Base-by-base conservation (phyloP, 768 basidiomycete genomes). In the Boletus rubescentipes region DNA sequence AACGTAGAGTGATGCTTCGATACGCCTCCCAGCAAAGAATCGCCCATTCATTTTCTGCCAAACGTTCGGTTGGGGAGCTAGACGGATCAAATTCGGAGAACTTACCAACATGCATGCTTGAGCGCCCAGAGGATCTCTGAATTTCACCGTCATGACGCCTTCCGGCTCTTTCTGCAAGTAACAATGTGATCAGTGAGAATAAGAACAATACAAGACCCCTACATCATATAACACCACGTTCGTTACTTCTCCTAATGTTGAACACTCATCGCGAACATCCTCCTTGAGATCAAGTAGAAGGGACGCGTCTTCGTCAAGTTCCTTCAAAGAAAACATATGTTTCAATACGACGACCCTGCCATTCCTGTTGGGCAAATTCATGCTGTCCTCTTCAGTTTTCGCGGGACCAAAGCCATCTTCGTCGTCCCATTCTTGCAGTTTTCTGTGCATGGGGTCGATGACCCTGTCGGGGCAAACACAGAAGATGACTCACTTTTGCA, bases 141-240 rank as follows among this genome's bases (percentile, higher is more conserved):
- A 99, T 62, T 98, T 97, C 57, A 98, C 86, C 0, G 94, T 95
- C 85, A 98, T 98, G 57, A 98, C 73, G 4, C 97, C 96, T 35
- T 96, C 93, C 32, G 83, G 73, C 69, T 99, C 97, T 78, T 87
- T 84, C 94, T 99, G 72, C 38, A 54, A 20, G 51, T 14, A 36
- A 44, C 36, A 50, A 49, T 42, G 37, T 16, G 11, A 46, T 54
- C 11, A 61, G 52, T 35, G 26, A 41, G 29, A 40, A 36, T 30
- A 32, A 32, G 35, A 50, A 44, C 31, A 16, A 41, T 2, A 10
- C 23, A 51, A 46, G 14, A 37, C 11, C 78, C 91, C 71, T 69
- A 96, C 96, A 73, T 99, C 96, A 65, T 96, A 98, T 37, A 99
- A 71, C 30, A 93, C 86, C 1, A 98, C 91, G 61, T 93, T 98